phyloP scores from a whole-genome alignment of 2,329 filamentous ascomycete species.

The Hymenoscyphus occultus region DNA sequence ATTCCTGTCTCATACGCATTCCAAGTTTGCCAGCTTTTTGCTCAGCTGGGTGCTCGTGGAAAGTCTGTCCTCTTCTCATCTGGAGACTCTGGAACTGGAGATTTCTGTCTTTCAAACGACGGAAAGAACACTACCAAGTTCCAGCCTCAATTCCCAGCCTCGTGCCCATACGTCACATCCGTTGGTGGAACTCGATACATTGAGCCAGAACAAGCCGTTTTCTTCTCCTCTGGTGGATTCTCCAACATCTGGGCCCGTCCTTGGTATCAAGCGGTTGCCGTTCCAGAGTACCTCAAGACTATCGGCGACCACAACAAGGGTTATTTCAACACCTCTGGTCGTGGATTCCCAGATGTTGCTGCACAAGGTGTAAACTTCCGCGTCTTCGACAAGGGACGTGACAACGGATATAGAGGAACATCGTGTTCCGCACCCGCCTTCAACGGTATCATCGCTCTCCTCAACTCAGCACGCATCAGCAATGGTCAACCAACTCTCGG shows the following conservation, averaged over 20 bases:
- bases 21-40: slow-evolving; percentile 53
- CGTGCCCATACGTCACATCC: slow-evolving; percentile 36
- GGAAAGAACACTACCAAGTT: slow-evolving; percentile 53
- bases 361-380: slow-evolving; percentile 53
- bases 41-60: slow-evolving; percentile 53
- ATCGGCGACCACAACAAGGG: slow-evolving; percentile 37
- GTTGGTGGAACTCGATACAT: slow-evolving; percentile 30
- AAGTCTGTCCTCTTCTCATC: slow-evolving; percentile 50
- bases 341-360: slow-evolving; percentile 15
- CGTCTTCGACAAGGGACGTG: slow-evolving; percentile 19
- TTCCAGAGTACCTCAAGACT: slow-evolving; percentile 41
- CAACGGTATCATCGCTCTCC: slow-evolving; percentile 54
- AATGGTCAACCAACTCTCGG: slow-evolving; percentile 43
- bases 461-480: slow-evolving; percentile 51
- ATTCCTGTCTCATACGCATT: slow-evolving; percentile 52
- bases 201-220: slow-evolving; percentile 40
- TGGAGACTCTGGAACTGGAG: slow-evolving; percentile 43
- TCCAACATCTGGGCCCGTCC: slow-evolving; percentile 48
- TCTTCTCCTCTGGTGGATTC: slow-evolving; percentile 52
- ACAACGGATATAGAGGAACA: slow-evolving; percentile 22
- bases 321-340: slow-evolving; percentile 36
- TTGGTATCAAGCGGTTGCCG: slow-evolving; percentile 44
- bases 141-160: slow-evolving; percentile 56
- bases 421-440: slow-evolving; percentile 56
- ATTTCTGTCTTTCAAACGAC: slow-evolving; percentile 54